A percentile compares a stretch with the other conserved stretches of the same genome.
Conservation (phyloP, 164 flowering plant species). For the Dillenia turbinata region DNA sequence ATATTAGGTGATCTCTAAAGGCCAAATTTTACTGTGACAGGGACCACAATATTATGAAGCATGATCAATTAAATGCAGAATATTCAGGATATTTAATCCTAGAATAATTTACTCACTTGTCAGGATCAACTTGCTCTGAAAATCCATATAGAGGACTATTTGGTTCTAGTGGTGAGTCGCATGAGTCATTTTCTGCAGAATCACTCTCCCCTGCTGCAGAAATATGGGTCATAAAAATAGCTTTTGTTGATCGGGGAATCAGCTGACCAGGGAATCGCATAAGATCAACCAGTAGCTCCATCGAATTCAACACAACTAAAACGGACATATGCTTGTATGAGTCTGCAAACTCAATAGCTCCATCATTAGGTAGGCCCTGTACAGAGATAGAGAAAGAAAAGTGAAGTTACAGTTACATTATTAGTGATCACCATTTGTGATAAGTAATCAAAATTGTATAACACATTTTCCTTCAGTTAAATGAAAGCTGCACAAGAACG, state of each 20-base stretch:
- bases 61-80: not conserved
- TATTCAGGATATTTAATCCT: not conserved
- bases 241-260: constrained; percentile 77
- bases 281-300: constrained; percentile 90
- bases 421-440: not conserved
- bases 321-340: constrained; percentile 94
- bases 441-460: not conserved
- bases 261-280: constrained; percentile 95
- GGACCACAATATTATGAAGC: not conserved
- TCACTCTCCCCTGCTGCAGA: constrained; percentile 97
- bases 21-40: not conserved
- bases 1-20: not conserved
- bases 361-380: constrained; percentile 89
- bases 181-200: constrained; percentile 98
- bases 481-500: too few species aligned
- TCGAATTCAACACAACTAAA: constrained; percentile 73
- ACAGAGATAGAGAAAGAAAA: too few species aligned
- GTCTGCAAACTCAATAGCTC: constrained; percentile 54
- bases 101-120: constrained; percentile 40
- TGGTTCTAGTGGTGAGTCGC: constrained; percentile 98
- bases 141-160: constrained; percentile 92
- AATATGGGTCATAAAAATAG: constrained; percentile 77
- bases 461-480: not conserved
- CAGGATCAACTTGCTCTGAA: constrained; percentile 67
- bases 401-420: too few species aligned